A percentile compares a stretch with the other conserved stretches of the same genome.
These are phyloP conservation scores for Lactarius sp. DNA, from an alignment of 768 basidiomycete genomes.

Conservation along the genomic window DNA sequence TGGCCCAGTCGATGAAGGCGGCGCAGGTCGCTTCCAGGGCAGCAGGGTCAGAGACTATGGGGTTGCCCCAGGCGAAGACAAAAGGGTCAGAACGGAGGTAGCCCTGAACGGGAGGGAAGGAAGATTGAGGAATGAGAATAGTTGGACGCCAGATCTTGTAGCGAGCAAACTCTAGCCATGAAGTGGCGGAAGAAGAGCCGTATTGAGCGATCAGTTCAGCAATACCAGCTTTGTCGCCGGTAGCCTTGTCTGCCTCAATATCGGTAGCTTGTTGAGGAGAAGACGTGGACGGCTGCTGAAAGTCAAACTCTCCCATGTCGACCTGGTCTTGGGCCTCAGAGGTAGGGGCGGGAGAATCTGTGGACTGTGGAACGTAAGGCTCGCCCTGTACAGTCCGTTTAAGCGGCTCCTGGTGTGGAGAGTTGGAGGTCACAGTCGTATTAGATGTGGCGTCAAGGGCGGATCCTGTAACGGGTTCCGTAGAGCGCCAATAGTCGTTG, in stretches of 20 bases:
- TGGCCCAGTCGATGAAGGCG: constrained; percentile 35
- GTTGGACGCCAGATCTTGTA: constrained; percentile 52
- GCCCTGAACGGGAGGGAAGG: constrained; percentile 59
- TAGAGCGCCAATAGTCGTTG: background rate
- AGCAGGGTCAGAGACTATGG: constrained; percentile 23
- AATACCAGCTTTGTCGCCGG: constrained; percentile 16
- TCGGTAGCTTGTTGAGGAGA: background rate
- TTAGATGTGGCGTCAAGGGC: background rate
- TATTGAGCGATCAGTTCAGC: constrained; percentile 52
- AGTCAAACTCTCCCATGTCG: constrained; percentile 14
- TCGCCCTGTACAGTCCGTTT: background rate
- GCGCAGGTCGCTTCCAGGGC: constrained; percentile 48
- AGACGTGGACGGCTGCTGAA: constrained; percentile 10
- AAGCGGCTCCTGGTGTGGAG: background rate
- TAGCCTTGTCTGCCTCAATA: constrained; percentile 11
- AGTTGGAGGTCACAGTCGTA: background rate
- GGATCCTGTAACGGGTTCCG: background rate
- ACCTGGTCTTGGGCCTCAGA: background rate
- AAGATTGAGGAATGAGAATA: constrained; percentile 51
- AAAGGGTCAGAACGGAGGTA: constrained; percentile 46
- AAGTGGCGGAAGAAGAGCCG: constrained; percentile 63
- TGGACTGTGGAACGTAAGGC: background rate
- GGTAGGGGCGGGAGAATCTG: background rate
- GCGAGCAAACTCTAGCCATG: constrained; percentile 57
- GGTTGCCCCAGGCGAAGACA: constrained; percentile 33